phyloP scores from a whole-genome alignment of 345 rosid genomes.

The Moricandia arvensis region DNA sequence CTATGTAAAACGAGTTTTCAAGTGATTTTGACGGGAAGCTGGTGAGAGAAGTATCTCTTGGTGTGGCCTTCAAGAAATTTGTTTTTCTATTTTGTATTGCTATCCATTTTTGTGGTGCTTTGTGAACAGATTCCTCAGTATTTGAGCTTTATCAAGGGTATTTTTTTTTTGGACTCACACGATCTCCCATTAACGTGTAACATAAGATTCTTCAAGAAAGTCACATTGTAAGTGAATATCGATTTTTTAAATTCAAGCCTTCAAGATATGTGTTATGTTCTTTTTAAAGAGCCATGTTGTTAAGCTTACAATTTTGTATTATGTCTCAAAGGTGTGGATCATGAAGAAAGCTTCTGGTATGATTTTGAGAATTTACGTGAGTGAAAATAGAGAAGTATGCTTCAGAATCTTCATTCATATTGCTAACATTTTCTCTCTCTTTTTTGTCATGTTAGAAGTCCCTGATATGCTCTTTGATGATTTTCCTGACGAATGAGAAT shows the following conservation, averaged over 20 bases:
- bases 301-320: slow-evolving; percentile 9
- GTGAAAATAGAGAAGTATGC: slow-evolving; percentile 83
- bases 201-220: slow-evolving; percentile 99
- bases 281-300: neutral
- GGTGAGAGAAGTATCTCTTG: slow-evolving; percentile 47
- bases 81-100: neutral
- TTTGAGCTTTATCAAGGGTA: slow-evolving; percentile 92
- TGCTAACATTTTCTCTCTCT: neutral
- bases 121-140: slow-evolving; percentile 75
- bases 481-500: neutral
- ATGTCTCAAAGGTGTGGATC: slow-evolving; percentile 65
- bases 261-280: neutral
- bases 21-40: slow-evolving; percentile 92
- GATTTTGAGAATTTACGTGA: slow-evolving; percentile 81
- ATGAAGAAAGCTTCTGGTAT: slow-evolving; percentile 90
- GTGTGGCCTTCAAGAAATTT: neutral
- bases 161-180: slow-evolving; percentile 86
- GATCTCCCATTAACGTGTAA: slow-evolving; percentile 91
- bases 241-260: slow-evolving; percentile 16
- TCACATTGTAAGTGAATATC: slow-evolving; percentile 50
- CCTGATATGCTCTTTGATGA: neutral
- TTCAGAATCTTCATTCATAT: neutral
- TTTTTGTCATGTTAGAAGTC: neutral
- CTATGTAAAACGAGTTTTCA: slow-evolving; percentile 90
- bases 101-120: neutral